Evolutionary conservation across 495 filamentous ascomycete genomes (phyloP).

Genomic region (Hypoxylon subgilvum): DNA sequence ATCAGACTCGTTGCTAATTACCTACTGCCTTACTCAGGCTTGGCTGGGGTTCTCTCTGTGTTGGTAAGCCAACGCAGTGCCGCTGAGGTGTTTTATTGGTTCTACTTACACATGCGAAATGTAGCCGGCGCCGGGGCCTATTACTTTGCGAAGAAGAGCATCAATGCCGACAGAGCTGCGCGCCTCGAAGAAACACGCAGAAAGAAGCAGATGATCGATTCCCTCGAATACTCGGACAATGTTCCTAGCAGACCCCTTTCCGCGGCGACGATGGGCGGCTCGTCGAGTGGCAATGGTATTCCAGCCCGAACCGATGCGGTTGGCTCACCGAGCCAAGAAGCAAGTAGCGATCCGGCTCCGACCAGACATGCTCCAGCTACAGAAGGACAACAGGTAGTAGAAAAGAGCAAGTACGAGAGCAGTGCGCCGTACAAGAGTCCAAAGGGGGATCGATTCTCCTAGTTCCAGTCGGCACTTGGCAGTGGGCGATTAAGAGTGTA

Average conservation of each 20-base stretch:
- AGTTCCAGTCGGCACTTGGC: constrained; percentile 4
- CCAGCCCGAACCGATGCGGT: constrained; percentile 62
- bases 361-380: constrained; percentile 81
- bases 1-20: constrained; percentile 12
- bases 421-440: constrained; percentile 69
- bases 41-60: constrained; percentile 85
- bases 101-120: constrained; percentile 29
- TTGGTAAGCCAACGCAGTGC: constrained; percentile 60
- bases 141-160: constrained; percentile 92
- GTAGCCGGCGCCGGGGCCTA: constrained; percentile 85
- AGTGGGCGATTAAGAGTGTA: constrained; percentile 1
- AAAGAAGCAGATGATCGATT: constrained; percentile 65
- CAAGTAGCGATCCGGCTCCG: constrained; percentile 80
- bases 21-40: constrained; percentile 57
- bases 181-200: constrained; percentile 71
- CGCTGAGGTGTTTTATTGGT: background rate
- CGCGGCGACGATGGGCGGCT: constrained; percentile 49
- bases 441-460: constrained; percentile 83
- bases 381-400: constrained; percentile 68
- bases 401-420: constrained; percentile 90
- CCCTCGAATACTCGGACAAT: constrained; percentile 62
- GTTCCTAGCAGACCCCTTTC: constrained; percentile 39
- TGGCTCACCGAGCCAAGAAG: constrained; percentile 79
- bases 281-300: constrained; percentile 43
- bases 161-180: constrained; percentile 82